Evolutionary conservation across 2,329 filamentous ascomycete genomes (phyloP).

Genomic region (Chrysoporthe austroafricana): DNA sequence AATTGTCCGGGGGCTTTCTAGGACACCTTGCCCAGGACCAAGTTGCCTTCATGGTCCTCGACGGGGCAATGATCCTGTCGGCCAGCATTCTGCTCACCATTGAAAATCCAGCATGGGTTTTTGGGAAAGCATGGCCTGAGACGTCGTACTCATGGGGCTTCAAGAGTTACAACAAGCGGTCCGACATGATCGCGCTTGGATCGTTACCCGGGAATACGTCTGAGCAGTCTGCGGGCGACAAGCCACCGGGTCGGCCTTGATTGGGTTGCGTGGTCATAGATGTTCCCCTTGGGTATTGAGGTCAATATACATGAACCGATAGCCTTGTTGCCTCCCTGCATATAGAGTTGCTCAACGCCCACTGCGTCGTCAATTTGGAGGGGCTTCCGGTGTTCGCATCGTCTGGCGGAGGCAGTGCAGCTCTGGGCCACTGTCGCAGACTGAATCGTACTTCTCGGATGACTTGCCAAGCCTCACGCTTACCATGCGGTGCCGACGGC

Average conservation of each 20-base stretch:
- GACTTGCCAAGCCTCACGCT: background rate
- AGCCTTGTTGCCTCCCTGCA: no score
- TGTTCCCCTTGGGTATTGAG: background rate
- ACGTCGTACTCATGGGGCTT: constrained; percentile 1
- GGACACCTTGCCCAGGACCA: constrained; percentile 51
- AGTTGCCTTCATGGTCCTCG: constrained; percentile 46
- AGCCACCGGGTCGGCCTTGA: background rate
- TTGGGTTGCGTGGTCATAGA: background rate
- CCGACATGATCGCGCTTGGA: constrained; percentile 6
- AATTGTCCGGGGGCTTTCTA: constrained; percentile 56
- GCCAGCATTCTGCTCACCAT: constrained; percentile 40
- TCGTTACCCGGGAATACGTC: constrained; percentile 6
- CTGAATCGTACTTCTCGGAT: background rate
- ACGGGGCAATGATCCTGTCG: constrained; percentile 50
- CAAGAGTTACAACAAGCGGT: background rate
- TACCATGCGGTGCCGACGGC: background rate
- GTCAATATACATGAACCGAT: no score
- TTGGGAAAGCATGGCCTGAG: constrained; percentile 2
- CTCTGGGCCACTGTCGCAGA: background rate
- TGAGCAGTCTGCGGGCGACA: background rate
- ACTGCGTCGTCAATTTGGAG: background rate
- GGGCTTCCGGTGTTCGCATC: background rate
- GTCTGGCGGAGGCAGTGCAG: background rate
- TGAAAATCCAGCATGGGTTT: constrained; percentile 6
- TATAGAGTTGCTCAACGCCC: background rate